Base-by-base conservation (phyloP, 177 flowering plant genomes). In the Vitis hybrid region DNA sequence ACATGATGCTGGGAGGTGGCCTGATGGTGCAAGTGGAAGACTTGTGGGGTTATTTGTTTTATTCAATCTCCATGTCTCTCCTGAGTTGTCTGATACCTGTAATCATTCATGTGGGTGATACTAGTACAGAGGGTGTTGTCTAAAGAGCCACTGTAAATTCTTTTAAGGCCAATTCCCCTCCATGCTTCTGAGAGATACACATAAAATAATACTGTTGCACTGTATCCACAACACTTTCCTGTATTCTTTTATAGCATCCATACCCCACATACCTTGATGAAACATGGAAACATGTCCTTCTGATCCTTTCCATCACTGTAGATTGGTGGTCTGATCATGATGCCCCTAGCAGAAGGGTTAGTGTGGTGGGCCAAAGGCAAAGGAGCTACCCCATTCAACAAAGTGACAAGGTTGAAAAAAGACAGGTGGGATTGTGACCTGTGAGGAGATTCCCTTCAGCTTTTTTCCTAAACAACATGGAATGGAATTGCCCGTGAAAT, bases 381-480 rank as follows among this genome's bases (percentile, higher is more conserved):
- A 60, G 39, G 5, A 29, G 15, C 8, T 50, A 2, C 55, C 45
- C 55, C 45, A 21, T 26, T 49, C 22, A 51, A 70, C 11, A 67
- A 66, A 56, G 66, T 57, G 74, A 73, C 72, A 70, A 63, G 72
- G 11, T 1, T 60, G 62, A 51, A 12, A 10, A 69, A 51, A 49
- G 50, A 31, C 61, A 13, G 15, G n/a, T 0, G 0, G 57, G 15
- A 56, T 31, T 1, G 64, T 51, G 66, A 22, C 62, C 19, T 51
- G 65, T 39, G 67, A 51, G 51, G 56, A 3, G 50, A 49, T 53
- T 61, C 53, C 55, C 57, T 65, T 69, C 31, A 63, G 62, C 9
- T 49, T 7, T 68, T 73, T 70, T 76, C 70, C 72, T 64, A 73
- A 67, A 70, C 75, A 73, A 79, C 79, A 79, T 76, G 16, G 58